Evolutionary conservation across 805 yeast species (phyloP).

Genomic region (Wickerhamomyces chaumierensis): DNA sequence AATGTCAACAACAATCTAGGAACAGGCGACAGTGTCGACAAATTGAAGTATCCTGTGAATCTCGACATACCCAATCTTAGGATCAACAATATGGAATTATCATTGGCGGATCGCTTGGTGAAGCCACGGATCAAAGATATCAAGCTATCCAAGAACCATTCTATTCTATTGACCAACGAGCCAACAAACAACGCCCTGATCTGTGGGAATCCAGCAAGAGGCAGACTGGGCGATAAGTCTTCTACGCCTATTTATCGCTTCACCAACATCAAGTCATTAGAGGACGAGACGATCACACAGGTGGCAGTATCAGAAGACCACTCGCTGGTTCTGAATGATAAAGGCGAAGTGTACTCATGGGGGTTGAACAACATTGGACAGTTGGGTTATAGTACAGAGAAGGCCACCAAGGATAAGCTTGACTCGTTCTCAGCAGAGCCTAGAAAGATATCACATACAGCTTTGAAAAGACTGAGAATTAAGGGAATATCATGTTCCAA

Average conservation of each 20-base stretch:
- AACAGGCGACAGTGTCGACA: slow-evolving; percentile 48
- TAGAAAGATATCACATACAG: slow-evolving; percentile 12
- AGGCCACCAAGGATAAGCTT: slow-evolving; percentile 14
- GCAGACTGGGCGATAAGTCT: slow-evolving; percentile 55
- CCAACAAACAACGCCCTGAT: slow-evolving; percentile 35
- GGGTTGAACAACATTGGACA: slow-evolving; percentile 65
- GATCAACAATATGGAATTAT: slow-evolving; percentile 4
- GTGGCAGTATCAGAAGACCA: slow-evolving; percentile 58
- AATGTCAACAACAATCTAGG: slow-evolving; percentile 56
- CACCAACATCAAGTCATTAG: slow-evolving; percentile 29
- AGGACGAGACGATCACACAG: slow-evolving; percentile 20
- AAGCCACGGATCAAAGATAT: slow-evolving; percentile 37
- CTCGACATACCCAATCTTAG: slow-evolving; percentile 17
- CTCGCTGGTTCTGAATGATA: slow-evolving; percentile 41
- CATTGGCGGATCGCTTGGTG: slow-evolving; percentile 19
- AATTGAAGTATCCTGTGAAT: slow-evolving; percentile 31
- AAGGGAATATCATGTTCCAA: slow-evolving; percentile 42
- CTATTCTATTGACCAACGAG: slow-evolving; percentile 45
- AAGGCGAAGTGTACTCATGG: slow-evolving; percentile 61
- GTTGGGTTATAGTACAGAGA: slow-evolving; percentile 39
- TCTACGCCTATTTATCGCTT: slow-evolving; percentile 31
- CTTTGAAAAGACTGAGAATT: slow-evolving; percentile 17
- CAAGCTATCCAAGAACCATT: slow-evolving; percentile 53
- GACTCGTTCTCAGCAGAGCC: slow-evolving; percentile 19
- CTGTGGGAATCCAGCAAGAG: slow-evolving; percentile 60